These are phyloP conservation scores for Oryza brachyantha DNA, from an alignment of 176 grass and related monocot genomes.

Conservation along the genomic window DNA sequence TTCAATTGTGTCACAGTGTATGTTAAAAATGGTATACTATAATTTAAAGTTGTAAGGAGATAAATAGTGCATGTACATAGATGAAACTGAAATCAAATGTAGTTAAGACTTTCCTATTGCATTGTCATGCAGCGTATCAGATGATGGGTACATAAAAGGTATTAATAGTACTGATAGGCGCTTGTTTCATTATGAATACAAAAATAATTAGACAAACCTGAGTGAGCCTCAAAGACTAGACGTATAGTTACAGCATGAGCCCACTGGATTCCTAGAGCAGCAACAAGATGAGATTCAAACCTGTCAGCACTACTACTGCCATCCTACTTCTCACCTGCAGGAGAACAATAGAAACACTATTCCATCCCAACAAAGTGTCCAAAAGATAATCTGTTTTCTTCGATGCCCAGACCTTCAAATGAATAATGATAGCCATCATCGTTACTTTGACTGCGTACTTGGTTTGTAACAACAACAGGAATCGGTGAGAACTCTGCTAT, in stretches of 20 bases:
- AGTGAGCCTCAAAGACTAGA: constrained; percentile 93
- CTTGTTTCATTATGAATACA: background rate
- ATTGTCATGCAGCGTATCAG: background rate
- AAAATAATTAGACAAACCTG: constrained; percentile 52
- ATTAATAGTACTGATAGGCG: background rate
- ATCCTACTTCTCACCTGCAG: constrained; percentile 53
- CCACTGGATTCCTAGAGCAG: constrained; percentile 92
- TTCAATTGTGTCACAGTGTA: background rate
- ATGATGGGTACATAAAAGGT: background rate
- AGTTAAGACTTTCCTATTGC: background rate
- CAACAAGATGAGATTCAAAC: constrained; percentile 80
- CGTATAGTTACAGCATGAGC: constrained; percentile 85
- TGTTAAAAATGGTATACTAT: background rate
- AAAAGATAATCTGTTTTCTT: background rate
- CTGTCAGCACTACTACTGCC: constrained; percentile 29
- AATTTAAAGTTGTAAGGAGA: background rate
- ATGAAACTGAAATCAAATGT: background rate
- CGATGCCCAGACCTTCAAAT: constrained; percentile 75
- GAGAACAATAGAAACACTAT: constrained; percentile 18
- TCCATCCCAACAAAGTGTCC: constrained; percentile 5
- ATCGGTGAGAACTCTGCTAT: constrained; percentile 85
- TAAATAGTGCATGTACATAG: background rate
- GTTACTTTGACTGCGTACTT: constrained; percentile 84
- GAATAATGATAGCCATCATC: constrained; percentile 66
- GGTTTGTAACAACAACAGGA: constrained; percentile 93